Percentiles rank a stretch among this genome's conserved stretches.
phyloP scores from a whole-genome alignment of 2,329 filamentous ascomycete species.

The Microdochium bolleyi region DNA sequence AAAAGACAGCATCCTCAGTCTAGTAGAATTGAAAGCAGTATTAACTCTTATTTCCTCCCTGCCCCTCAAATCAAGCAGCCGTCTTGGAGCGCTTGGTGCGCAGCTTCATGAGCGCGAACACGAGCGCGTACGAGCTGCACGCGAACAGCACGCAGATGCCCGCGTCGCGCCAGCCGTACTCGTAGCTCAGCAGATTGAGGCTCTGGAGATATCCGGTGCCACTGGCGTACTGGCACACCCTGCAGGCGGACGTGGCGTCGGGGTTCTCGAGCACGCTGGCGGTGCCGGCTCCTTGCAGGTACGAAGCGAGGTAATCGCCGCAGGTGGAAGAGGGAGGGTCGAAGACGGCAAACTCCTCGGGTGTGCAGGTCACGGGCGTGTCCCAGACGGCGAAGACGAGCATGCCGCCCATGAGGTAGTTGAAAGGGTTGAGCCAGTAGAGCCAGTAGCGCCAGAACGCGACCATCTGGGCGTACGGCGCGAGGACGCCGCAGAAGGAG shows the following conservation, averaged over 20 bases:
- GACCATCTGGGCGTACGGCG: slow-evolving; percentile 56
- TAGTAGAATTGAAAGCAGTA: no score
- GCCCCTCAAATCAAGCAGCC: slow-evolving; percentile 28
- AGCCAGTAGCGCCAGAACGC: slow-evolving; percentile 69
- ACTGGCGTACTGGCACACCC: slow-evolving; percentile 58
- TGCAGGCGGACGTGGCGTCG: slow-evolving; percentile 48
- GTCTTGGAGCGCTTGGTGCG: slow-evolving; percentile 39
- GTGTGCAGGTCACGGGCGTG: slow-evolving; percentile 38
- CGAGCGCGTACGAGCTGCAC: slow-evolving; percentile 41
- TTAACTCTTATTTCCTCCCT: no score
- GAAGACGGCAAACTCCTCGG: slow-evolving; percentile 33
- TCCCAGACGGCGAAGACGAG: slow-evolving; percentile 53
- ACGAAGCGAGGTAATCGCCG: slow-evolving; percentile 49
- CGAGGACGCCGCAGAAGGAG: slow-evolving; percentile 70
- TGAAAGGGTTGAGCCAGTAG: slow-evolving; percentile 61
- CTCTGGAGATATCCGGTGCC: slow-evolving; percentile 51
- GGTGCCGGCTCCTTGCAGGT: slow-evolving; percentile 37
- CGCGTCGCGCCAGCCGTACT: slow-evolving; percentile 59
- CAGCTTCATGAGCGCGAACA: slow-evolving; percentile 38
- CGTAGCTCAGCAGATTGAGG: slow-evolving; percentile 44
- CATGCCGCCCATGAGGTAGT: slow-evolving; percentile 66
- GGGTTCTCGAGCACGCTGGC: slow-evolving; percentile 59
- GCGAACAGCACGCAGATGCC: slow-evolving; percentile 50
- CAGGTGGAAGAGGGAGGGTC: slow-evolving; percentile 54
- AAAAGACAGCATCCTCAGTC: no score